Evolutionary conservation across 2,329 filamentous ascomycete genomes (phyloP).

Genomic region (Apiospora phragmitis): DNA sequence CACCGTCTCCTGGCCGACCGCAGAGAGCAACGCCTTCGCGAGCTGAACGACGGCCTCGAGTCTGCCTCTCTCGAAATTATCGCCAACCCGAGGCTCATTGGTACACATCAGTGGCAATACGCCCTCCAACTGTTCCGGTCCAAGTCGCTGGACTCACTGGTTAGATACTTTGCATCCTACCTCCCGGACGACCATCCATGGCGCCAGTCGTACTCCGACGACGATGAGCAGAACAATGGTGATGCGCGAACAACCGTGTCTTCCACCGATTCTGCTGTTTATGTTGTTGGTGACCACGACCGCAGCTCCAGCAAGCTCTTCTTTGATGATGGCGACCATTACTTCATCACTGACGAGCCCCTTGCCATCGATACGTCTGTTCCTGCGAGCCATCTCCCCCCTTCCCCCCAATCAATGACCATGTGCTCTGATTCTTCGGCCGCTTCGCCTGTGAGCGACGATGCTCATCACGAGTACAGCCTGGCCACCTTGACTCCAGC

Average conservation of each 20-base stretch:
- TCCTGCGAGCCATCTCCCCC: constrained; percentile 37
- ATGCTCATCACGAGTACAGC: constrained; percentile 34
- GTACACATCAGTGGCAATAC: constrained; percentile 58
- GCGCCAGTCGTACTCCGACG: constrained; percentile 29
- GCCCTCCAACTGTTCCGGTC: constrained; percentile 61
- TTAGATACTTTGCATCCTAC: constrained; percentile 61
- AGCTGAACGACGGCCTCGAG: constrained; percentile 57
- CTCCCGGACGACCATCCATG: constrained; percentile 52
- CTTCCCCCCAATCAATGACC: constrained; percentile 53
- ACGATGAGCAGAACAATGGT: constrained; percentile 16
- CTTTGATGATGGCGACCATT: constrained; percentile 44
- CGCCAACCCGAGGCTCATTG: constrained; percentile 58
- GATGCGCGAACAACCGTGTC: constrained; percentile 30
- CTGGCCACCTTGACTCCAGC: constrained; percentile 40
- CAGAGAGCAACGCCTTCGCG: constrained; percentile 53
- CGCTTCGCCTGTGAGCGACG: constrained; percentile 35
- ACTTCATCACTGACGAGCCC: constrained; percentile 48
- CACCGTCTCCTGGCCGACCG: constrained; percentile 54
- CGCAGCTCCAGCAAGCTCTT: constrained; percentile 39
- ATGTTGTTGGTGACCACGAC: constrained; percentile 37
- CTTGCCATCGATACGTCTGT: constrained; percentile 31
- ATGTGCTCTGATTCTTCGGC: constrained; percentile 44
- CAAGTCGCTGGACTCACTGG: constrained; percentile 59
- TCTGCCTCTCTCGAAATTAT: constrained; percentile 62
- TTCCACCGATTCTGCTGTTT: constrained; percentile 38